These are phyloP conservation scores for Fusarium nygamai DNA, from an alignment of 2,329 filamentous ascomycete genomes.

Conservation along the genomic window DNA sequence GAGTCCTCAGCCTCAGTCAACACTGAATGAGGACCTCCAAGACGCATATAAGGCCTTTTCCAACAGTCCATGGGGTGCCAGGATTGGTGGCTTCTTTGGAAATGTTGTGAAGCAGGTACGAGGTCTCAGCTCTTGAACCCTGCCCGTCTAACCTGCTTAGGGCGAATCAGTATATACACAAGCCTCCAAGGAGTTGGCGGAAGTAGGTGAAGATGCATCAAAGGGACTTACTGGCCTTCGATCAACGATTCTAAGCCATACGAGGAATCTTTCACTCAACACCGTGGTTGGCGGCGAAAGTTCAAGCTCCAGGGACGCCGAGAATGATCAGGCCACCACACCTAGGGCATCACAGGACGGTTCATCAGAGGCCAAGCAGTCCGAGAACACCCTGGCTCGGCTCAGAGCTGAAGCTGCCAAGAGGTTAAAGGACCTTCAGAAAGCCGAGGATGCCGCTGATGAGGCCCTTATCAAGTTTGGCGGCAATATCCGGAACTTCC, in stretches of 20 bases:
- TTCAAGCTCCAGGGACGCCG: conserved; percentile 45
- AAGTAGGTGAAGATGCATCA: conserved; percentile 81
- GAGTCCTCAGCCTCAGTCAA: conserved; percentile 56
- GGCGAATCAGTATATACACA: conserved; percentile 86
- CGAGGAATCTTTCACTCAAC: conserved; percentile 76
- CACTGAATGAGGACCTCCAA: conserved; percentile 88
- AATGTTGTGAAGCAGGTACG: conserved; percentile 91
- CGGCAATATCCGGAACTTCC: conserved; percentile 86
- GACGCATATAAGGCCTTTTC: conserved; percentile 96
- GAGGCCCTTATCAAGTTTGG: conserved; percentile 94
- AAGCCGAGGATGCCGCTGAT: conserved; percentile 94
- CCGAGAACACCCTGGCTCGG: conserved; percentile 76
- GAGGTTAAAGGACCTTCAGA: conserved; percentile 87
- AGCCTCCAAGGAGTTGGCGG: conserved; percentile 83
- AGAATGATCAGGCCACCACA: conserved; percentile 58
- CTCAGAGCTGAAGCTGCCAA: conserved; percentile 82
- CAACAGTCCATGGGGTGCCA: conserved; percentile 88
- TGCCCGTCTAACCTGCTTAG: conserved; percentile 52
- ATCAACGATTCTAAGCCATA: conserved; percentile 75
- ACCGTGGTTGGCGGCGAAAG: conserved; percentile 48
- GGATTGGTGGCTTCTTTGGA: conserved; percentile 87
- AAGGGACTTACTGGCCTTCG: conserved; percentile 80
- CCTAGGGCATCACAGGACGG: conserved; percentile 55
- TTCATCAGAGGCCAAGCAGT: conserved; percentile 57
- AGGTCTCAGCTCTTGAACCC: conserved; percentile 7